phyloP scores from a whole-genome alignment of 345 rosid species.

The Heritiera littoralis region DNA sequence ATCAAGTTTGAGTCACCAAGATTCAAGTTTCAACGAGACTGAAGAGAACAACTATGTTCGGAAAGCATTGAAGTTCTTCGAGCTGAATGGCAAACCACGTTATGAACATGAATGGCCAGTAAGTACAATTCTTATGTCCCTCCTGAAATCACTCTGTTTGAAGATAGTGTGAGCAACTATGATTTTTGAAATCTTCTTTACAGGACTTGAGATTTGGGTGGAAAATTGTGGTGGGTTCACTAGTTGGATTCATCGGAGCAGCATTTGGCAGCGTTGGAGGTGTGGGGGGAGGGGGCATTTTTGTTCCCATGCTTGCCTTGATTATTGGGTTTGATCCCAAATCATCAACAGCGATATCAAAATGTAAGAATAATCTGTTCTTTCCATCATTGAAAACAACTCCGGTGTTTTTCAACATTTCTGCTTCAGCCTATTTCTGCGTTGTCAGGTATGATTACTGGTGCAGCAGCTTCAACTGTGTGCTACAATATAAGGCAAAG shows the following conservation, averaged over 20 bases:
- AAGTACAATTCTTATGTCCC: not conserved
- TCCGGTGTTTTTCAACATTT: not conserved
- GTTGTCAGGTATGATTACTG: constrained; percentile 49
- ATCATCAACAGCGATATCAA: constrained; percentile 51
- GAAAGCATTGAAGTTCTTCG: constrained; percentile 19
- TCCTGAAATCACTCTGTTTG: not conserved
- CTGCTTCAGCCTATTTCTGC: not conserved
- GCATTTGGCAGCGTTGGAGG: constrained; percentile 62
- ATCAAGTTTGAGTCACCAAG: constrained; percentile 2
- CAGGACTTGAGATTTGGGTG: constrained; percentile 48
- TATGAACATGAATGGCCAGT: constrained; percentile 44
- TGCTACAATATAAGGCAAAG: constrained; percentile 41
- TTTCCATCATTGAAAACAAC: not conserved
- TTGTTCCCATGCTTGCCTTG: constrained; percentile 53
- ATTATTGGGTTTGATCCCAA: constrained; percentile 53
- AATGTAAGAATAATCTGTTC: constrained; percentile 34
- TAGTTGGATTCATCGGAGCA: constrained; percentile 52
- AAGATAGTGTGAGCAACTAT: too few relatives aligned
- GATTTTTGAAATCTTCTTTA: constrained; percentile 7
- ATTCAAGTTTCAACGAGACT: constrained; percentile 4
- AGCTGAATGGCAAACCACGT: constrained; percentile 17
- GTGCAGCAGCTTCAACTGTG: constrained; percentile 46
- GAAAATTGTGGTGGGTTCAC: constrained; percentile 41
- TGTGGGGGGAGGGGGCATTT: constrained; percentile 59
- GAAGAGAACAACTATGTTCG: not conserved